Conservation (phyloP, 345 rosid species). For the Salix purpurea region DNA sequence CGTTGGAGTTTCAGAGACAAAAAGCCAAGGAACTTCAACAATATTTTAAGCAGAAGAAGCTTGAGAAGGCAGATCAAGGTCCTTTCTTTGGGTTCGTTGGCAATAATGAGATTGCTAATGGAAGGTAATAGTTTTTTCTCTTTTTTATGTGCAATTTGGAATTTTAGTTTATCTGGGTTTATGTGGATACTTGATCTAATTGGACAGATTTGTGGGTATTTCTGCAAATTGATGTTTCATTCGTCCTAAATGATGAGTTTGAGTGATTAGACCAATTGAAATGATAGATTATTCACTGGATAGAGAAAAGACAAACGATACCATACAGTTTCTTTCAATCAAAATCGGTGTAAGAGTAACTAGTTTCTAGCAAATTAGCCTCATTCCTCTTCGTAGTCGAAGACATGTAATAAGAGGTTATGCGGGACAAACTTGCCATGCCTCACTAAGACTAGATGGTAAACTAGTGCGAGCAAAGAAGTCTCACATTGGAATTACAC, state of each 20-base stretch:
- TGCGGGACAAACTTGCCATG: not conserved
- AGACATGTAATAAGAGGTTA: not conserved
- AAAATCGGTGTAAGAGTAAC: not conserved
- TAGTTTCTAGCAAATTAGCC: not conserved
- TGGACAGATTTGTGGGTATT: not conserved
- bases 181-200: not conserved
- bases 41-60: conserved; percentile 79
- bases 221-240: not conserved
- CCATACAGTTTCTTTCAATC: not conserved
- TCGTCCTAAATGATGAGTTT: not conserved
- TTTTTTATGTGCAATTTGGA: not conserved
- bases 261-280: not conserved
- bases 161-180: conserved; percentile 4
- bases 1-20: conserved; percentile 86
- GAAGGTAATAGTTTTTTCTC: conserved; percentile 48
- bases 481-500: not conserved
- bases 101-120: conserved; percentile 88
- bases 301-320: not conserved
- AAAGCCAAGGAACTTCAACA: conserved; percentile 88
- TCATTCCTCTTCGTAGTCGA: not conserved
- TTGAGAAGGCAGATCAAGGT: conserved; percentile 78
- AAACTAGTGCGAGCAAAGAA: not conserved
- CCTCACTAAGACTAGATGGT: not conserved
- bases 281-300: not conserved
- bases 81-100: conserved; percentile 85